Evolutionary conservation across 2,329 filamentous ascomycete genomes (phyloP).

Genomic region (Helicocarpus griseus): DNA sequence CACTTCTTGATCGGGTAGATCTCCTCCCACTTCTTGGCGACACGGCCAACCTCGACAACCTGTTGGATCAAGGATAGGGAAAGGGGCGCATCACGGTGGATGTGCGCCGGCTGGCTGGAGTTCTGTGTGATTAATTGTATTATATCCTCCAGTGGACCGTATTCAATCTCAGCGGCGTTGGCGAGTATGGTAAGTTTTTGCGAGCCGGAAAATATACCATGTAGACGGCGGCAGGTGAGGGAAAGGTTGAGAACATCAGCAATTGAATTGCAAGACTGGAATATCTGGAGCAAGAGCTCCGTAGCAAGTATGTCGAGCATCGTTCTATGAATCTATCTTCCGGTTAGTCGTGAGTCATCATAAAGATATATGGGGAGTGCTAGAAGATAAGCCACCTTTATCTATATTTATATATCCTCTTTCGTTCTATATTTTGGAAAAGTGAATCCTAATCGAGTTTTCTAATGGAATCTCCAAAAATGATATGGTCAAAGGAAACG

Average conservation of each 20-base stretch:
- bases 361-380: background rate
- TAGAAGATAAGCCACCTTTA: background rate
- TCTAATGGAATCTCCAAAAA: background rate
- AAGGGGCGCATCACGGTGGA: conserved; percentile 43
- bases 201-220: conserved; percentile 42
- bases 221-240: conserved; percentile 46
- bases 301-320: conserved; percentile 46
- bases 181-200: conserved; percentile 47
- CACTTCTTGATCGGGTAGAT: conserved; percentile 56
- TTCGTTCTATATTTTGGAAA: background rate
- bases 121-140: conserved; percentile 54
- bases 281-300: conserved; percentile 50
- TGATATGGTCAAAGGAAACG: background rate
- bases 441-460: background rate
- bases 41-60: conserved; percentile 43
- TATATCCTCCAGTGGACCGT: conserved; percentile 49
- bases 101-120: conserved; percentile 47
- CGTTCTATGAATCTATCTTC: conserved; percentile 32
- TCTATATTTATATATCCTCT: background rate
- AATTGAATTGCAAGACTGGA: conserved; percentile 43
- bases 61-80: conserved; percentile 48
- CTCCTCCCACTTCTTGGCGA: conserved; percentile 49
- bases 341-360: background rate
- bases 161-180: conserved; percentile 45
- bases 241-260: conserved; percentile 46